Conservation (phyloP, 768 basidiomycete genomes). For the Pisolithus albus region DNA sequence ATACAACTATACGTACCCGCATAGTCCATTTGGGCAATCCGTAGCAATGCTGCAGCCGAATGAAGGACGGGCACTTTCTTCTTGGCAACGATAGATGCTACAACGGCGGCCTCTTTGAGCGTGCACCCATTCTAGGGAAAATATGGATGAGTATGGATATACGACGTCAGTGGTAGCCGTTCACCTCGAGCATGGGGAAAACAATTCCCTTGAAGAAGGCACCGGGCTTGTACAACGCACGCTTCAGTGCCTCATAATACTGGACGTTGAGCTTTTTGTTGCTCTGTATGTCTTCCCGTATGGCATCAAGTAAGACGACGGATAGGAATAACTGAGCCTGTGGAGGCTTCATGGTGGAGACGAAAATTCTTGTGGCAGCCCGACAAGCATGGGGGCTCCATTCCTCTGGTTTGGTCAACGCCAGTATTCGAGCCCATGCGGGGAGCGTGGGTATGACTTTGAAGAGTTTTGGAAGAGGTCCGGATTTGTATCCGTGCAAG, state of each 20-base stretch:
- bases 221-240: slow-evolving; percentile 90
- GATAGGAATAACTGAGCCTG: slow-evolving; percentile 91
- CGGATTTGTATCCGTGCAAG: slow-evolving; percentile 85
- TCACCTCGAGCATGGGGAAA: slow-evolving; percentile 89
- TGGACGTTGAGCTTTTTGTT: slow-evolving; percentile 90
- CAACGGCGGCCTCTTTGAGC: slow-evolving; percentile 88
- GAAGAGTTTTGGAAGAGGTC: slow-evolving; percentile 92
- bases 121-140: slow-evolving; percentile 66
- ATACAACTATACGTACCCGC: slow-evolving; percentile 45
- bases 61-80: slow-evolving; percentile 95
- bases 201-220: slow-evolving; percentile 98
- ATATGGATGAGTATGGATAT: slow-evolving; percentile 23
- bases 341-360: slow-evolving; percentile 93
- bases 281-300: slow-evolving; percentile 80
- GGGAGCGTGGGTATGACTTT: slow-evolving; percentile 96
- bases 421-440: slow-evolving; percentile 92
- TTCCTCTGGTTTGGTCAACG: slow-evolving; percentile 83
- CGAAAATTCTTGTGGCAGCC: slow-evolving; percentile 91
- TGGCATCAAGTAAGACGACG: slow-evolving; percentile 84
- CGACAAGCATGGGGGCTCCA: slow-evolving; percentile 96
- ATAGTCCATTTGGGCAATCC: slow-evolving; percentile 95
- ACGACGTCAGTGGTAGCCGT: slow-evolving; percentile 17
- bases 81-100: slow-evolving; percentile 85
- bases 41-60: slow-evolving; percentile 88
- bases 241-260: slow-evolving; percentile 88